These are phyloP conservation scores for Brassica carinata DNA, from an alignment of 345 rosid species.

Conservation along the genomic window DNA sequence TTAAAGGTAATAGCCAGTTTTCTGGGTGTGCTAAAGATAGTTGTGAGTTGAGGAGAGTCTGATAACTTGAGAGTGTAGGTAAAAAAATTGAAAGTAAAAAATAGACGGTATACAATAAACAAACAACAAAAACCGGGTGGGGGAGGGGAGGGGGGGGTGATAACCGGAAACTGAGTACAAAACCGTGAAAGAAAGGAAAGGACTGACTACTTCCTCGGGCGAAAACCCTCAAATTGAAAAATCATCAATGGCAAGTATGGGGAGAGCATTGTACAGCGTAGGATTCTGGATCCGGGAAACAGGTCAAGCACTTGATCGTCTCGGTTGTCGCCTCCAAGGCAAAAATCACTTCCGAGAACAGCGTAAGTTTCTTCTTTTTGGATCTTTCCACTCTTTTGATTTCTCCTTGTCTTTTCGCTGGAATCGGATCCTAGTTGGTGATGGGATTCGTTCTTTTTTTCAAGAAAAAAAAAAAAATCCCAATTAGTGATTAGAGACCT, in stretches of 20 bases:
- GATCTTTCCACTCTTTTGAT: constrained; percentile 1
- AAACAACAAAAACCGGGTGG: no score
- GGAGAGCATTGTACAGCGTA: constrained; percentile 73
- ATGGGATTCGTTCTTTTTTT: neutral
- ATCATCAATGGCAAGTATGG: constrained; percentile 65
- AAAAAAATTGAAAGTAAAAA: no score
- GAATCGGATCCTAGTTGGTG: neutral
- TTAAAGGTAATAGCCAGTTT: no score
- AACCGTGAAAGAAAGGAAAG: no score
- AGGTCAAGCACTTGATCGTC: constrained; percentile 96
- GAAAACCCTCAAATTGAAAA: neutral
- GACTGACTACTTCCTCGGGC: neutral
- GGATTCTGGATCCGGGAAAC: constrained; percentile 98
- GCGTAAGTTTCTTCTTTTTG: constrained; percentile 4
- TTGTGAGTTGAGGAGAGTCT: no score
- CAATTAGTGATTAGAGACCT: constrained; percentile 12
- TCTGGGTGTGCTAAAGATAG: no score
- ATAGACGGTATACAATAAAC: no score
- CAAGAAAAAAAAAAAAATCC: no score
- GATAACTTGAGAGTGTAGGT: no score
- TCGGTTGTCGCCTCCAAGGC: constrained; percentile 91
- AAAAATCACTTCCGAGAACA: constrained; percentile 74
- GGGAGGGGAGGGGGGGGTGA: no score
- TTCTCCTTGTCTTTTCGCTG: neutral
- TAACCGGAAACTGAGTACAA: no score